Evolutionary conservation across 495 filamentous ascomycete genomes (phyloP).

Genomic region (Mytilinidion resinicola): DNA sequence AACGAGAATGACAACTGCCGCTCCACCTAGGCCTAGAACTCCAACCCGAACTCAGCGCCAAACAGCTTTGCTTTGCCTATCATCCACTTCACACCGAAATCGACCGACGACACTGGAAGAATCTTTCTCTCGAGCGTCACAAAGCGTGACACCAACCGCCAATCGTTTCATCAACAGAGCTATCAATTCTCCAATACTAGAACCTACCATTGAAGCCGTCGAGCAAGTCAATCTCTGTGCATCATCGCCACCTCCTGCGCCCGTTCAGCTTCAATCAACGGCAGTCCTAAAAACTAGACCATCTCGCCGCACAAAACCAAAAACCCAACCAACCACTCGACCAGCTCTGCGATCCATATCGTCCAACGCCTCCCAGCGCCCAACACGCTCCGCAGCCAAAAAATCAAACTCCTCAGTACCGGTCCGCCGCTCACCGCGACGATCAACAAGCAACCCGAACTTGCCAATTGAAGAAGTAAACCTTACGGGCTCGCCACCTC

Average conservation of each 20-base stretch:
- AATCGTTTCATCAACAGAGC: too few species aligned
- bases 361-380: slow-evolving; percentile 10
- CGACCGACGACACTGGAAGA: too few species aligned
- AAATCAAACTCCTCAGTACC: neutral
- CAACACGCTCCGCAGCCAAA: neutral
- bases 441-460: neutral
- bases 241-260: too few species aligned
- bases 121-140: too few species aligned
- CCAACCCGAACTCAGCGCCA: neutral
- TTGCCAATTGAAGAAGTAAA: neutral
- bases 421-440: neutral
- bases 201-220: too few species aligned
- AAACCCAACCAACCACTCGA: slow-evolving; percentile 1
- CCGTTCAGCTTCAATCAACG: slow-evolving; percentile 1
- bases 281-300: slow-evolving; percentile 6
- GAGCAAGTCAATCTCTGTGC: too few species aligned
- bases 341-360: slow-evolving; percentile 18
- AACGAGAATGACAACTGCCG: neutral
- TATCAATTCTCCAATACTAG: too few species aligned
- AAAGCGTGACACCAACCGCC: too few species aligned
- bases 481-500: slow-evolving; percentile 2
- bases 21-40: neutral
- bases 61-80: too few species aligned
- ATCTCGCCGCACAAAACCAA: slow-evolving; percentile 13
- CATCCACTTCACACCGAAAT: too few species aligned